phyloP scores from a whole-genome alignment of 495 filamentous ascomycete species.

The Elasticomyces elasticus region DNA sequence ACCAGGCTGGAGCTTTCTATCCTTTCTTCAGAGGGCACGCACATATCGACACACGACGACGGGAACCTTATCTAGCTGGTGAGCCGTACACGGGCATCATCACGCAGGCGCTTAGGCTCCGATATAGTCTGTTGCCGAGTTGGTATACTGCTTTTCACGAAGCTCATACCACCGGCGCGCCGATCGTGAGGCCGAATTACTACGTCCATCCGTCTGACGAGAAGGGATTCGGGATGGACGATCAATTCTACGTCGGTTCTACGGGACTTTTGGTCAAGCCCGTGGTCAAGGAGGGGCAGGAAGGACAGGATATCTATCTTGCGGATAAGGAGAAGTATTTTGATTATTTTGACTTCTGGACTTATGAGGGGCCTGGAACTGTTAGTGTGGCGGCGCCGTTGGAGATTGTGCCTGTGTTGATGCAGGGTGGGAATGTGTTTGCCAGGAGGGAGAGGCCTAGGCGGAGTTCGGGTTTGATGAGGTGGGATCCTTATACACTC shows the following conservation, averaged over 20 bases:
- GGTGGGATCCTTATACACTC: constrained; percentile 86
- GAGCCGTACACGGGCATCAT: constrained; percentile 82
- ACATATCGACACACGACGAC: constrained; percentile 87
- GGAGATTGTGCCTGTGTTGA: constrained; percentile 75
- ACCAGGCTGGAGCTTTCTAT: constrained; percentile 93
- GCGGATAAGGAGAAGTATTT: constrained; percentile 82
- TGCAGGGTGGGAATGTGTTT: constrained; percentile 87
- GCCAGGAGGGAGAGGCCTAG: constrained; percentile 80
- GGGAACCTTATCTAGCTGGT: constrained; percentile 82
- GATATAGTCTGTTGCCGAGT: constrained; percentile 80
- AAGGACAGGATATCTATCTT: constrained; percentile 70
- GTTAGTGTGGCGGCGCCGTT: constrained; percentile 65
- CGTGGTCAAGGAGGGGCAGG: constrained; percentile 62
- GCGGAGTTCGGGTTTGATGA: constrained; percentile 78
- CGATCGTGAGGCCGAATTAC: constrained; percentile 84
- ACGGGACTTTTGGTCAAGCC: constrained; percentile 86
- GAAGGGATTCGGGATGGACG: constrained; percentile 73
- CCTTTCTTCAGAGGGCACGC: constrained; percentile 98
- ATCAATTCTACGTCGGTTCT: constrained; percentile 82
- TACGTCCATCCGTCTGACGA: constrained; percentile 85
- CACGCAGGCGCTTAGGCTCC: constrained; percentile 71
- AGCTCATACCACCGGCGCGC: constrained; percentile 68
- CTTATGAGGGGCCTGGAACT: constrained; percentile 53
- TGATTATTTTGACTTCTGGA: constrained; percentile 80
- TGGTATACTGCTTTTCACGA: constrained; percentile 98